These are phyloP conservation scores for Beauveria pseudobassiana DNA, from an alignment of 2,329 filamentous ascomycete species.

Conservation along the genomic window DNA sequence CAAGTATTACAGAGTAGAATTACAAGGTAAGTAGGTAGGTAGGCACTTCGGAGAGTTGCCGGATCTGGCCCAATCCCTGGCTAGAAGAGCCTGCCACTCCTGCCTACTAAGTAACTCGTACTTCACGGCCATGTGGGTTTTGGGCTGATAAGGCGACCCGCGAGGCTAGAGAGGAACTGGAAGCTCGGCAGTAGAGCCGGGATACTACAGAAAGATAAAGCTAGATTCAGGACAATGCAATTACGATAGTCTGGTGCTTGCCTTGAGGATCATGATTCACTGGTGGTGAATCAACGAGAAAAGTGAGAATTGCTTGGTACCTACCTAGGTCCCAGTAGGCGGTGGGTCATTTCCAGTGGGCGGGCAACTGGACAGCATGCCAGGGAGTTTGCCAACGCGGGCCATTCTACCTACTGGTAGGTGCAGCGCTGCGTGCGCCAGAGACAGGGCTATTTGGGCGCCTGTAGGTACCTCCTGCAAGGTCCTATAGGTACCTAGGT, in stretches of 20 bases:
- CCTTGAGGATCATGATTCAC: not conserved
- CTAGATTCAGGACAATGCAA: not conserved
- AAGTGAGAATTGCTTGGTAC: no score
- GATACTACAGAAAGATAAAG: not conserved
- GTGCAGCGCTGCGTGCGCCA: no score
- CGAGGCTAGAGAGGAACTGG: constrained; percentile 1
- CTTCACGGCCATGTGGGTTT: not conserved
- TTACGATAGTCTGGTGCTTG: not conserved
- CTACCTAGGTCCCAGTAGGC: no score
- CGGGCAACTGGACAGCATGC: not conserved
- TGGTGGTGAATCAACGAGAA: not conserved
- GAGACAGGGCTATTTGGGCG: not conserved
- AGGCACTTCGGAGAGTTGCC: no score
- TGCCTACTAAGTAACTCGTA: no score
- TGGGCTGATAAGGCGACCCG: not conserved
- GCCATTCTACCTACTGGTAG: no score
- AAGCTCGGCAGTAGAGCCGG: not conserved
- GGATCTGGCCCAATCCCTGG: no score
- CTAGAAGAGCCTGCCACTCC: no score
- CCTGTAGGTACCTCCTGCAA: not conserved
- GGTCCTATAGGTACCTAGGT: not conserved
- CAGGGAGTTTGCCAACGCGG: no score
- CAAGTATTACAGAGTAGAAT: not conserved
- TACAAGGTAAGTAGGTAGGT: not conserved
- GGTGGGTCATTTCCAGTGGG: not conserved